These are phyloP conservation scores for Sporisorium sorghi DNA, from an alignment of 1,284 basidiomycete species.

Conservation along the genomic window DNA sequence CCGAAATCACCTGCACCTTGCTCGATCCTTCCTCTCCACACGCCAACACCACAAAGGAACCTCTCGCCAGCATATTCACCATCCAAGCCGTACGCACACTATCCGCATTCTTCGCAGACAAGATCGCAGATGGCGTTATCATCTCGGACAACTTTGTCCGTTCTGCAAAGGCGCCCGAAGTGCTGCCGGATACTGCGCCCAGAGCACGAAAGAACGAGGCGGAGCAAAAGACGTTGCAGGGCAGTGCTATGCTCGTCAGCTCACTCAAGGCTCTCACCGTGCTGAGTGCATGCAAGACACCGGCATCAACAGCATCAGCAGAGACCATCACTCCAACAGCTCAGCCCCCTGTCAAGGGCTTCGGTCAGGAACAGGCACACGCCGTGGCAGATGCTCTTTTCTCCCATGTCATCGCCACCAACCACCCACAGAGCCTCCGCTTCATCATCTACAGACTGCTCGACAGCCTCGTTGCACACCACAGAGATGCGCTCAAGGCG, in stretches of 20 bases:
- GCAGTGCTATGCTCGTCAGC: slow-evolving; percentile 61
- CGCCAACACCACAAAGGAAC: slow-evolving; percentile 66
- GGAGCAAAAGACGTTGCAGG: slow-evolving; percentile 54
- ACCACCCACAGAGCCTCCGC: slow-evolving; percentile 83
- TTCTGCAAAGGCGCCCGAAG: slow-evolving; percentile 47
- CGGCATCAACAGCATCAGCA: slow-evolving; percentile 6
- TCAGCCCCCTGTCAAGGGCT: slow-evolving; percentile 72
- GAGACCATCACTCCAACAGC: neutral
- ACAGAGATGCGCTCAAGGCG: slow-evolving; percentile 71
- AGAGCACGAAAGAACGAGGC: slow-evolving; percentile 38
- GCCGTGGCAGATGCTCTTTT: slow-evolving; percentile 79
- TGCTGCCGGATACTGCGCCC: slow-evolving; percentile 57
- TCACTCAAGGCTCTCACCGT: slow-evolving; percentile 78
- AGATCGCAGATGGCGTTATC: slow-evolving; percentile 82
- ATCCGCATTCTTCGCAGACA: slow-evolving; percentile 83
- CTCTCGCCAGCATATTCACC: slow-evolving; percentile 78
- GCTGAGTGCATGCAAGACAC: slow-evolving; percentile 70
- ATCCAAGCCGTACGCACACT: slow-evolving; percentile 81
- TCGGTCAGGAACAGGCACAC: slow-evolving; percentile 79
- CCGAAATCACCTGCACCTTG: slow-evolving; percentile 49
- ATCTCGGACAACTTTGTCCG: slow-evolving; percentile 56
- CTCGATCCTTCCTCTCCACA: slow-evolving; percentile 20
- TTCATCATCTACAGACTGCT: slow-evolving; percentile 85
- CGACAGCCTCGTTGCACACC: slow-evolving; percentile 80
- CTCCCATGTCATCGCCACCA: slow-evolving; percentile 81